Evolutionary conservation across 2,329 filamentous ascomycete genomes (phyloP), one percentile per base, ranked within the genome.

Genomic region (Pseudogymnoascus sp.): DNA sequence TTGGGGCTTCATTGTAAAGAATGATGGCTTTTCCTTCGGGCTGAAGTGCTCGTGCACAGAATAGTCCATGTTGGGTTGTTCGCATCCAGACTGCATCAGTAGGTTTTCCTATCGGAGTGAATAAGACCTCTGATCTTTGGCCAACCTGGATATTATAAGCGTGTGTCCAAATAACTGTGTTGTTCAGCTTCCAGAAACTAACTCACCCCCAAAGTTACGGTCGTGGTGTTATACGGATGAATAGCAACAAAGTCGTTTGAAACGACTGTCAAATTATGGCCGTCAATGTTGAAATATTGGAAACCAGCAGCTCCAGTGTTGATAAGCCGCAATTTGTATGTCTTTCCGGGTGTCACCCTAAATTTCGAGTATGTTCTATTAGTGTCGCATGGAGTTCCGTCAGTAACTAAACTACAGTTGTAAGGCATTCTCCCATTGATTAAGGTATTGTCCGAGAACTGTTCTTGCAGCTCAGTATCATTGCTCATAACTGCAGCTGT

Each of bases 201-300:
- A 33, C 50, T 57, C 17, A 57, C 50, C n/a, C 26, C 50, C 13
- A 57, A 21, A 57, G 11, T 13, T 33, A 57, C 50, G 19, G 6
- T 33, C 17, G 86, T 2, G 75, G 65, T 13, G 73, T 70, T 59
- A 73, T 74, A 4, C 75, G 76, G 69, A 86, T 78, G 26, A 82
- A 88, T 77, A 1, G 84, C 82, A 0, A 87, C 82, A 13, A 78
- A 73, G 53, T 87, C 79, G 70, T 90, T 90, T 74, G 87, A 87
- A 61, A 91, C 79, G 6, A 82, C 83, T 0, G 87, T 88, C 8
- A 85, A 70, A 3, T 81, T 84, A 62, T 81, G 71, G 1, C 79
- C 80, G 63, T 84, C 79, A 31, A 76, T 77, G 2, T 79, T 72
- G 4, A 78, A 71, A 5, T 82, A 79, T 74, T 82, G 82, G 3